Evolutionary conservation across 345 rosid species (phyloP), one percentile per base, ranked within the genome.

Genomic region (Citrus sp.): DNA sequence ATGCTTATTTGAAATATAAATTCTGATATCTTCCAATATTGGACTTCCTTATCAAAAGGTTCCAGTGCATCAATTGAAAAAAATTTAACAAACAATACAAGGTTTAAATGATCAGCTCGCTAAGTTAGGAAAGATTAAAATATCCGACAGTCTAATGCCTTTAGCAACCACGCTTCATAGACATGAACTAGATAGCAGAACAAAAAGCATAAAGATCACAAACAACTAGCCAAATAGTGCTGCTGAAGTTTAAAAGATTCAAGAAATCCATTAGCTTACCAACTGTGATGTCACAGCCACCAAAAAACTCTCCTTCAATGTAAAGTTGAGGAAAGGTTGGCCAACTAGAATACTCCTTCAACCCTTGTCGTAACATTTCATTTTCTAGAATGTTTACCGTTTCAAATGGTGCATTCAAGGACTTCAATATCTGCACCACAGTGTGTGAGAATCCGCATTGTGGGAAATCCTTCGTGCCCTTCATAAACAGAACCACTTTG

Each of bases 311-410:
- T 63, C 98, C 98, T 2, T 85, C 98, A 4, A 95, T 85, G 54
- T 95, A 95, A 72, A 95, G 95, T 82, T 95, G 98, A 81, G 98
- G 98, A 80, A 95, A 95, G 61, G 98, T 95, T 1, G 98, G 98
- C 98, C 98, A 93, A 67, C 71, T 93, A 4, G 98, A 93, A 77
- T 93, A 95, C 87, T 92, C 98, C 90, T 95, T 95, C 77, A 93
- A 77, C 9, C 95, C 98, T 81, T 90, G 94, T 16, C 98, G 97
- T 40, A 95, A 67, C 73, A 92, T n/a, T 77, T 95, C 98, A 67
- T 95, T 95, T 84, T 95, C 98, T 4, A 93, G 82, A 13, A 93
- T 93, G 82, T 93, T 86, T 75, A 95, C 84, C 8, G 92, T 85
- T 80, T 93, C 97, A 21, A 93, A 95, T 42, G 97, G 92, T 21